Base-by-base conservation (phyloP, 805 yeast genomes). In the Metschnikowia noctiluminum region DNA sequence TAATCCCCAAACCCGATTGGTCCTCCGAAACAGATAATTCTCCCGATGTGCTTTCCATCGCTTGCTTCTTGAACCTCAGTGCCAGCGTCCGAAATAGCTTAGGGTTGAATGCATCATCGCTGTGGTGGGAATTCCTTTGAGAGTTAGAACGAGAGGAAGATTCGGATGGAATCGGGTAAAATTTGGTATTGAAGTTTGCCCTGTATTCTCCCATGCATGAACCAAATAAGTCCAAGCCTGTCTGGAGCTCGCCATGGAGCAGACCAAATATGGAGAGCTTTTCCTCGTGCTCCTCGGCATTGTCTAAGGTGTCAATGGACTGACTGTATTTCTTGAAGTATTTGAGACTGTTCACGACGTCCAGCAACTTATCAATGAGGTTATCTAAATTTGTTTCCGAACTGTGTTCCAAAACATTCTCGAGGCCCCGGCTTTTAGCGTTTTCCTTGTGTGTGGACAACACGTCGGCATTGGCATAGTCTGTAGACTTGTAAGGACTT, bases 261-360 rank as follows among this genome's bases (percentile, higher is more conserved):
- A 68, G 71, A 21, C 56, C 56, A 48, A 70, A 71, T 2, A 72
- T 73, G 49, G 63, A 47, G 11, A 71, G 37, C 48, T 71, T 70
- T 46, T 72, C 76, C 43, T 64, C 62, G 26, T 62, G 48, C 45
- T 72, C 76, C 26, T 69, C 72, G 7, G 57, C 52, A 41, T 61
- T 63, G 13, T 56, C 50, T 6, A 59, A 50, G 6, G 51, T 43
- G 28, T 55, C 39, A 1, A 69, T 69, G 1, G 73, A 64, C 37
- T 60, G 61, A 49, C 69, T 66, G 53, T 71, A 73, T 41, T 70
- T 70, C 42, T 66, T 61, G 51, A 71, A 73, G 50, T 56, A 72
- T 45, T 62, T 66, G 34, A 73, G 54, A 50, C 71, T 71, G 2
- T 70, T 62, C 5, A 71, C 54, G 16, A 72, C 48, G 32, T 60